Base-by-base conservation (phyloP, 164 flowering plant genomes). In the Vitis labrusca region DNA sequence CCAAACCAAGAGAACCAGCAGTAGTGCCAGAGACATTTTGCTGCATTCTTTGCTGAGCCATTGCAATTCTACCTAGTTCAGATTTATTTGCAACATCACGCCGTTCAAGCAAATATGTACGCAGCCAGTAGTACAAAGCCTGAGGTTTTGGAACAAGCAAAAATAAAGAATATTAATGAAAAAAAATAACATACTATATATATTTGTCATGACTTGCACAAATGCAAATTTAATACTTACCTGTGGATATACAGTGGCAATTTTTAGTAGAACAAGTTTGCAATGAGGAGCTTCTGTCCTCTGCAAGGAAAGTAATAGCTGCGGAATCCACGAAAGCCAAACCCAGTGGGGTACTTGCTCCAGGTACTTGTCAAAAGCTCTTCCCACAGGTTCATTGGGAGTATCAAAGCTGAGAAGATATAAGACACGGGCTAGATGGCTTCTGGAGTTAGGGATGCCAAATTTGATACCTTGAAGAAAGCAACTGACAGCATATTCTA, bases 261-360 rank as follows among this genome's bases (percentile, higher is more conserved):
- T 80, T 80, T 93, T 96, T 8, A 89, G 78, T 19, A 96, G 75
- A 60, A 93, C 97, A 72, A 89, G 95, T 72, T 96, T 96, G 81
- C 95, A 91, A 71, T 93, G 99, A 64, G 93, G 92, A 68, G 97
- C 96, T 71, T 93, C 99, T 51, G 91, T 72, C 79, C 98, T 86
- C 73, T 96, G 99, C 74, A 96, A 75, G 59, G 99, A 96, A 69
- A 96, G 97, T 73, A 96, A 78, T 60, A 96, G 80, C 79, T 96
- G 99, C 1, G 98, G 98, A 74, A 96, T 90, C 99, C 99, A 96
- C 27, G 95, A 86, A 73, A 96, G 98, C 99, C 99, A 96, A 71
- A 92, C 93, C 98, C 97, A 96, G 58, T 90, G 91, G 12, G 99
- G 98, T 75, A 96, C 85, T 76, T 96, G 97, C 57, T 93, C 98